Evolutionary conservation across 768 basidiomycete species (phyloP).

Genomic region (Termitomyces sp.): DNA sequence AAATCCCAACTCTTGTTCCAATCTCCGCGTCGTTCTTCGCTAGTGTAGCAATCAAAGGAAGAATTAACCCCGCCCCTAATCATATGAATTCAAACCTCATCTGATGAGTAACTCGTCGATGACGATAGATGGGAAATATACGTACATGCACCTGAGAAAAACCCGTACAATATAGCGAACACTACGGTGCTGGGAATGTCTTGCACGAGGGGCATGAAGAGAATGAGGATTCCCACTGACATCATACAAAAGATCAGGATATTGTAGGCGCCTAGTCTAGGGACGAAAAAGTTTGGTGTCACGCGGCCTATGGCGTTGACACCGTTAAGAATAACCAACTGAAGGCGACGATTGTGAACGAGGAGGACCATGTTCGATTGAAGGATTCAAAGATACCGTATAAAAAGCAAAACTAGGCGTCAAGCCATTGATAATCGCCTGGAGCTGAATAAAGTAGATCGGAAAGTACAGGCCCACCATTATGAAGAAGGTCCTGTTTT

Average conservation of each 20-base stretch:
- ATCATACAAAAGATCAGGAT: constrained; percentile 24
- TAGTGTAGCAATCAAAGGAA: constrained; percentile 37
- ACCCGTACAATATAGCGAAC: constrained; percentile 33
- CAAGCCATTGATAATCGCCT: constrained; percentile 41
- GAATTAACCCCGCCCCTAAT: constrained; percentile 33
- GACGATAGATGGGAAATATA: constrained; percentile 2
- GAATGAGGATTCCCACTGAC: constrained; percentile 24
- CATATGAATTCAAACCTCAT: not conserved
- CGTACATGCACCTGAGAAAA: constrained; percentile 34
- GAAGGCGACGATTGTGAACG: not conserved
- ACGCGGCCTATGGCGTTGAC: constrained; percentile 34
- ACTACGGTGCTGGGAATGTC: constrained; percentile 22
- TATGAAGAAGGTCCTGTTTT: constrained; percentile 28
- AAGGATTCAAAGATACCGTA: constrained; percentile 27
- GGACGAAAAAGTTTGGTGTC: constrained; percentile 28
- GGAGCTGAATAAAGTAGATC: constrained; percentile 44
- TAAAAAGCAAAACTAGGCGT: constrained; percentile 46
- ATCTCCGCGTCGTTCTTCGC: constrained; percentile 43
- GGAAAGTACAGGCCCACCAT: constrained; percentile 41
- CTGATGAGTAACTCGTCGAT: too few relatives aligned
- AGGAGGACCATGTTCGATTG: not conserved
- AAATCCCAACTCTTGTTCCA: constrained; percentile 47
- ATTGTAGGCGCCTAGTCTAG: constrained; percentile 21
- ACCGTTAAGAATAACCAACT: constrained; percentile 51
- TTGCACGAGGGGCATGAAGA: constrained; percentile 29